Evolutionary conservation across 495 filamentous ascomycete species (phyloP).

Genomic region (Hypoxylon rickii): DNA sequence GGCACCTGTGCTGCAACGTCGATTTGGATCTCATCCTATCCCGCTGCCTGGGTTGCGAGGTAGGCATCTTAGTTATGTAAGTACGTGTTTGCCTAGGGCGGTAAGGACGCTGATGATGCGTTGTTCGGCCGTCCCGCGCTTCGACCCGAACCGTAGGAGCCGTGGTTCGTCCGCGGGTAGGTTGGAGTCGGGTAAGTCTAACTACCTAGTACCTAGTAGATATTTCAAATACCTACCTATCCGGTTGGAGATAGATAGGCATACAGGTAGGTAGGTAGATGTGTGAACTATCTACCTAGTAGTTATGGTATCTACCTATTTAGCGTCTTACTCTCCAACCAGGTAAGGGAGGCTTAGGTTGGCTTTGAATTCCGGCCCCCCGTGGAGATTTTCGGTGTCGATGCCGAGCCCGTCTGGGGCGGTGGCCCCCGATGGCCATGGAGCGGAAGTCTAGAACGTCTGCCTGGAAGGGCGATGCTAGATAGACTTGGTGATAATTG

Average conservation of each 20-base stretch:
- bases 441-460: no score
- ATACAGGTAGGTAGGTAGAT: background rate
- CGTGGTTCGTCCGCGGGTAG: background rate
- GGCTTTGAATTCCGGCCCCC: background rate
- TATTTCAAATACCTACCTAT: no score
- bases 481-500: no score
- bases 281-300: no score
- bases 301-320: no score
- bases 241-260: no score
- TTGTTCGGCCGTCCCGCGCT: constrained; percentile 4
- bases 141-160: constrained; percentile 6
- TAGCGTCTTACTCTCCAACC: no score
- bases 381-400: constrained; percentile 2
- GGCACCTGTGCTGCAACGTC: constrained; percentile 9
- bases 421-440: constrained; percentile 1
- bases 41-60: no score
- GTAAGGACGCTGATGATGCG: background rate
- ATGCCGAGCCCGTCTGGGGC: background rate
- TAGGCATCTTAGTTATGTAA: background rate
- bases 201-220: no score
- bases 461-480: no score
- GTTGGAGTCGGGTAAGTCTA: no score
- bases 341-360: background rate
- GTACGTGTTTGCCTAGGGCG: background rate
- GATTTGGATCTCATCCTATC: background rate